Conservation (phyloP, 441 rosid genomes). For the Populus hybrid region DNA sequence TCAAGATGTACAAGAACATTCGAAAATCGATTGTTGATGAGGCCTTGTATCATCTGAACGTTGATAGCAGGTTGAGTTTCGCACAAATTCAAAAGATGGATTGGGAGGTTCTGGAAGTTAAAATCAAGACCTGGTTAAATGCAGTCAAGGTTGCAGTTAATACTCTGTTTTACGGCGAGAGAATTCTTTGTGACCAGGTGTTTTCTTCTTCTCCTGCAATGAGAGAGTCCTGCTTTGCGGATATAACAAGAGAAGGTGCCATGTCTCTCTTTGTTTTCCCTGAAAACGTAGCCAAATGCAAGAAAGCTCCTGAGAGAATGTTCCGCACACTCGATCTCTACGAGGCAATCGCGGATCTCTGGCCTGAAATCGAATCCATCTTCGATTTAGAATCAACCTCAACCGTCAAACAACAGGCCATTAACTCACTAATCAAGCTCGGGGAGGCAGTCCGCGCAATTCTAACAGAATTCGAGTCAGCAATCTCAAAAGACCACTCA, state of each 20-base stretch:
- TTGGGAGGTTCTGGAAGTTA: conserved; percentile 56
- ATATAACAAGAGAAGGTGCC: conserved; percentile 56
- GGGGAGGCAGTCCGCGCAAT: conserved; percentile 50
- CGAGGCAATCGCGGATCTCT: conserved; percentile 49
- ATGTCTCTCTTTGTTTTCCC: conserved; percentile 58
- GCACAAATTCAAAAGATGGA: conserved; percentile 58
- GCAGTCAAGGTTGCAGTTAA: conserved; percentile 46
- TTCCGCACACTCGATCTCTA: conserved; percentile 73
- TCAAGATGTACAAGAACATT: conserved; percentile 45
- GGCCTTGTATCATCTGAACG: conserved; percentile 46
- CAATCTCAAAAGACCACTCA: conserved; percentile 61
- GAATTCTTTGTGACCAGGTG: conserved; percentile 59
- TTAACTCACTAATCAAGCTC: conserved; percentile 51
- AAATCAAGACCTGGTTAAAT: conserved; percentile 52
- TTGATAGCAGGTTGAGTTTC: conserved; percentile 31
- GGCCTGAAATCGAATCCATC: conserved; percentile 56
- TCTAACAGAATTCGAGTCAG: conserved; percentile 57
- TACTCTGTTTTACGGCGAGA: conserved; percentile 62
- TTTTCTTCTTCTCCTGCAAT: conserved; percentile 49
- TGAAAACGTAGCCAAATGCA: conserved; percentile 51
- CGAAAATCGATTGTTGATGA: conserved; percentile 61
- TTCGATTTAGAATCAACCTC: conserved; percentile 56
- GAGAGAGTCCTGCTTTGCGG: conserved; percentile 56
- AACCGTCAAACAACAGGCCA: conserved; percentile 47
- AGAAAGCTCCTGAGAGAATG: conserved; percentile 67